Percentiles rank a stretch among this genome's conserved stretches.
These are phyloP conservation scores for Podospora sp. DNA, from an alignment of 495 filamentous ascomycete genomes.

Conservation along the genomic window DNA sequence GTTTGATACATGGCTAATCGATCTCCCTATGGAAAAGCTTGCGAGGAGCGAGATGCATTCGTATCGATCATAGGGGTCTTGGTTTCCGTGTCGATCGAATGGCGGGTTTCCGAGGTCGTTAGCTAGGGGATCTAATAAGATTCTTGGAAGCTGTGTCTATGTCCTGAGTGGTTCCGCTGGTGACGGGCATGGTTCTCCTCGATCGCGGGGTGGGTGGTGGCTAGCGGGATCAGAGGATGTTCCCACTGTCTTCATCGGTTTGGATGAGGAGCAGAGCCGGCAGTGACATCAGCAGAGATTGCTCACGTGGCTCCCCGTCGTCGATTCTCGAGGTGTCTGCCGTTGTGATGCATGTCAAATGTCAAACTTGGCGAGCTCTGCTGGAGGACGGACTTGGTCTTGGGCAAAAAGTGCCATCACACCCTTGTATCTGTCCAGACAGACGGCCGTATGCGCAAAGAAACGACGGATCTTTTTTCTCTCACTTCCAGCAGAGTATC, in stretches of 20 bases:
- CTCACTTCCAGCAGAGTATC: too few species aligned
- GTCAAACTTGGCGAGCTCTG: too few species aligned
- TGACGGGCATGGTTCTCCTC: not conserved
- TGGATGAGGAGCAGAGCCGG: not conserved
- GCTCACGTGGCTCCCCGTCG: too few species aligned
- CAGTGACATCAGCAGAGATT: not conserved
- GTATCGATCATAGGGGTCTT: not conserved
- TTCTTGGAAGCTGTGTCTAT: not conserved
- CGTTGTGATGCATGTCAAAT: too few species aligned
- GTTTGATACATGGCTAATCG: not conserved
- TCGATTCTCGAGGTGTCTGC: too few species aligned
- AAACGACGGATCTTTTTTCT: too few species aligned
- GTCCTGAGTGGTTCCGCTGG: not conserved
- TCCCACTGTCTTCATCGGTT: not conserved
- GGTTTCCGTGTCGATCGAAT: not conserved
- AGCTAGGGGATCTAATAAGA: not conserved
- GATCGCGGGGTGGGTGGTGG: not conserved
- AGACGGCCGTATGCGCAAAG: too few species aligned
- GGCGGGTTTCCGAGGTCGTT: not conserved
- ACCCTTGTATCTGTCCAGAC: too few species aligned
- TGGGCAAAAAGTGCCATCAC: too few species aligned
- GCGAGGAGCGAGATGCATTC: not conserved
- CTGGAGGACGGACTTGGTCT: too few species aligned
- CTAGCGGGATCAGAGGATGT: conserved; percentile 4
- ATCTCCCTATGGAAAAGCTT: not conserved